Evolutionary conservation across 1,139 yeast species (phyloP), one percentile per base, ranked within the genome.

Genomic region (Eremothecium coryli): DNA sequence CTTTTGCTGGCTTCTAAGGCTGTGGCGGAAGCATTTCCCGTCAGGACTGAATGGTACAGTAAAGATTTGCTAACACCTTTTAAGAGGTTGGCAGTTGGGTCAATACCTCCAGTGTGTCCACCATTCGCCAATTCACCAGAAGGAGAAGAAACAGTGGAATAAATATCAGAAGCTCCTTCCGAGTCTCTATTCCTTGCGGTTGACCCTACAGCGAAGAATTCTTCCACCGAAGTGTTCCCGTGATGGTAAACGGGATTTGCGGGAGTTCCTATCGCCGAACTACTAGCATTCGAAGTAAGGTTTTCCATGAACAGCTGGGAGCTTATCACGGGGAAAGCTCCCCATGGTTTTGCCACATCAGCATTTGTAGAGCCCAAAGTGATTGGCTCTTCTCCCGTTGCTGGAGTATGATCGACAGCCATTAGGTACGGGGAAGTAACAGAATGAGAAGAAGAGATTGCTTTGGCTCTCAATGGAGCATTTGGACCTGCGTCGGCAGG

Each of bases 291-390:
- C 4, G 59, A 46, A 10, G 61, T 56, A 39, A 56, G 40, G 35
- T 49, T 54, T 18, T 52, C 52, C 52, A 56, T 48, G 23, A 56
- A 50, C 32, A 48, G 44, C 31, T 56, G 58, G 1, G 58, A 50
- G n/a, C 55, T 43, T 16, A 52, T 35, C 21, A 31, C 34, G n/a
- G 39, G 32, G 12, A 26, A 25, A 9, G 33, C 32, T 10, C 23
- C 30, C 15, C 18, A 18, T 4, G 23, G 26, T n/a, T 32, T 26
- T 8, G 32, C 30, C n/a, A 23, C 35, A 11, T 18, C 23, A 11
- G 16, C 36, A 9, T 9, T 18, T 5, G 26, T 23, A n/a, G 28
- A 14, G 5, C 30, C 14, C n/a, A n/a, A 9, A 18, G 9, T 17
- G n/a, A 11, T 11, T 17, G 9, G 22, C 16, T 11, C n/a, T 22